Percentiles rank a stretch among this genome's conserved stretches.
These are phyloP conservation scores for Oryza brachyantha DNA, from an alignment of 176 grass and related monocot genomes.

Conservation along the genomic window DNA sequence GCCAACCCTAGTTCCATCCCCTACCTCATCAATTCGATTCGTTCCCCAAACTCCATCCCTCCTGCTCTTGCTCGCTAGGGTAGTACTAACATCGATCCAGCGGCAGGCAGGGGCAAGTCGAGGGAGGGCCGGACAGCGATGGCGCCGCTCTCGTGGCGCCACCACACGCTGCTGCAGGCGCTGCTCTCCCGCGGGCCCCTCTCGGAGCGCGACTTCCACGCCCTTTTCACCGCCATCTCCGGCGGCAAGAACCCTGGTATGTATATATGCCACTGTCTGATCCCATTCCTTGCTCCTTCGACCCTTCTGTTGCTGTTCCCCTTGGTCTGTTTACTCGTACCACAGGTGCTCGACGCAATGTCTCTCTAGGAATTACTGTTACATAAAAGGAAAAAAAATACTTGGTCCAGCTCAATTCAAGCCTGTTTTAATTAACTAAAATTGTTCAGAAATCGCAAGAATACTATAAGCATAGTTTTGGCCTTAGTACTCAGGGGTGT, in stretches of 20 bases:
- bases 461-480: no score
- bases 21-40: no score
- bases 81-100: no score
- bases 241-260: conserved; percentile 66
- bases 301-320: not conserved
- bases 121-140: conserved; percentile 23
- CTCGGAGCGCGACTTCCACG: conserved; percentile 50
- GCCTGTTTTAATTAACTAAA: not conserved
- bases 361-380: not conserved
- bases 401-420: not conserved
- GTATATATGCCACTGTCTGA: not conserved
- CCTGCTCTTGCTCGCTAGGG: no score
- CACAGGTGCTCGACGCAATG: conserved; percentile 29
- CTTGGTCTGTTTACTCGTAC: not conserved
- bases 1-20: no score
- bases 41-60: no score
- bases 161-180: conserved; percentile 75
- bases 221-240: conserved; percentile 51
- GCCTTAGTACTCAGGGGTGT: not conserved
- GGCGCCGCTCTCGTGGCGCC: conserved; percentile 56
- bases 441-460: not conserved
- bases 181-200: conserved; percentile 62
- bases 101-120: not conserved
- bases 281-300: no score
- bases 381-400: not conserved